Evolutionary conservation across 768 basidiomycete species (phyloP).

Genomic region (Lactifluus pinguis): DNA sequence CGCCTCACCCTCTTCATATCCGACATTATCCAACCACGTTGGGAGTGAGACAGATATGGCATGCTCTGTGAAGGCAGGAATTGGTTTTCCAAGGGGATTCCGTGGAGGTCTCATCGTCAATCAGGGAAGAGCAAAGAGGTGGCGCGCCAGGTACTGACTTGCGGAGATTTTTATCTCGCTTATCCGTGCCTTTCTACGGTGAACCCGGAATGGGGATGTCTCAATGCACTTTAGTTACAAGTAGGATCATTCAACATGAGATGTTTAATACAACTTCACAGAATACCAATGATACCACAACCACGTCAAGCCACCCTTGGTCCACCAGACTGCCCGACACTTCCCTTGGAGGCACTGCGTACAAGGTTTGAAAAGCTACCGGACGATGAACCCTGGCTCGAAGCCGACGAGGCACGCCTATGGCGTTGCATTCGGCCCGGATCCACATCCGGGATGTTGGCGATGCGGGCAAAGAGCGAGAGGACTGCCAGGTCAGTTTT

Average conservation of each 20-base stretch:
- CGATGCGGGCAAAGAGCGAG: constrained; percentile 67
- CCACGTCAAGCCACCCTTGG: background rate
- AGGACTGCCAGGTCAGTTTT: constrained; percentile 40
- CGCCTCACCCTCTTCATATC: constrained; percentile 82
- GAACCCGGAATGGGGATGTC: too few relatives aligned
- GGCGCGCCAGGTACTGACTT: too few relatives aligned
- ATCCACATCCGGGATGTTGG: constrained; percentile 65
- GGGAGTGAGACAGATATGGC: constrained; percentile 95
- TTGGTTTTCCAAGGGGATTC: constrained; percentile 36
- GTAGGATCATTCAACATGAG: background rate
- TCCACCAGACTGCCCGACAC: background rate
- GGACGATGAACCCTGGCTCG: constrained; percentile 27
- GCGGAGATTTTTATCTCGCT: too few relatives aligned
- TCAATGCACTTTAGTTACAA: background rate
- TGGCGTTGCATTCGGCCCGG: constrained; percentile 73
- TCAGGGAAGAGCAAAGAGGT: background rate
- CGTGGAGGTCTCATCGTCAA: constrained; percentile 6
- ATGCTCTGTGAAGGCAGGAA: constrained; percentile 68
- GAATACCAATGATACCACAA: background rate
- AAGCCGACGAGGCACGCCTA: constrained; percentile 67
- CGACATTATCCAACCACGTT: constrained; percentile 86
- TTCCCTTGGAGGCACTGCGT: constrained; percentile 13
- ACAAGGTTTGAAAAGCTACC: background rate
- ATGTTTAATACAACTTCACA: background rate
- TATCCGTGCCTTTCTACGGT: too few relatives aligned